Evolutionary conservation across 208 protist genomes (phyloP).

Genomic region (Wallacemonas sp.): DNA sequence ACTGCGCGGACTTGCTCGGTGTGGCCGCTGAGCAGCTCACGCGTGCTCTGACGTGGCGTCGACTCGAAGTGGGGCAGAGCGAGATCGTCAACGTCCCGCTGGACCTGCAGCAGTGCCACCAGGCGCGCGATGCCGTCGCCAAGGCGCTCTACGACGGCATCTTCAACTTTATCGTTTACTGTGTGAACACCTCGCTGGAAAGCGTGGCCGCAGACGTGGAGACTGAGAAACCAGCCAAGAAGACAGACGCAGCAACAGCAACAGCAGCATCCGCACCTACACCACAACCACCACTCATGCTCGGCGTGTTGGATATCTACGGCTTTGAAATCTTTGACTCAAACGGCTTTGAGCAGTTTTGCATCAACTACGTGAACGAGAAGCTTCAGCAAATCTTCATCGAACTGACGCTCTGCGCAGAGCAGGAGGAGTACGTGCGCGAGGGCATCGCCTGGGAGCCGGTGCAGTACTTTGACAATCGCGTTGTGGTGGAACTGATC

Average conservation of each 20-base stretch:
- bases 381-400: conserved; percentile 99
- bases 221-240: neutral
- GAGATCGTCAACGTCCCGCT: conserved; percentile 72
- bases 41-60: conserved; percentile 67
- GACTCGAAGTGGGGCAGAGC: conserved; percentile 53
- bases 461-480: conserved; percentile 97
- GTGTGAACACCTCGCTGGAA: conserved; percentile 93
- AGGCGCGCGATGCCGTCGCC: conserved; percentile 92
- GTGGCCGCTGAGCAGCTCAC: conserved; percentile 44
- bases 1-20: conserved; percentile 59
- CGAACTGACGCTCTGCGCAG: conserved; percentile 95
- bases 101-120: conserved; percentile 77
- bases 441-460: conserved; percentile 95
- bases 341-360: conserved; percentile 98
- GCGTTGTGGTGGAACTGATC: conserved; percentile 93
- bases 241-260: neutral
- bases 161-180: conserved; percentile 96
- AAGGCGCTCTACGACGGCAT: conserved; percentile 94
- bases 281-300: conserved; percentile 60
- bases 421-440: conserved; percentile 96
- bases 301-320: conserved; percentile 96
- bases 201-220: conserved; percentile 6
- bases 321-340: conserved; percentile 97
- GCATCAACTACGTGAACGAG: conserved; percentile 99
- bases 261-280: neutral